Percentiles rank a stretch among this genome's conserved stretches.
phyloP scores from a whole-genome alignment of 2,329 filamentous ascomycete species.

The Claviceps sp. region DNA sequence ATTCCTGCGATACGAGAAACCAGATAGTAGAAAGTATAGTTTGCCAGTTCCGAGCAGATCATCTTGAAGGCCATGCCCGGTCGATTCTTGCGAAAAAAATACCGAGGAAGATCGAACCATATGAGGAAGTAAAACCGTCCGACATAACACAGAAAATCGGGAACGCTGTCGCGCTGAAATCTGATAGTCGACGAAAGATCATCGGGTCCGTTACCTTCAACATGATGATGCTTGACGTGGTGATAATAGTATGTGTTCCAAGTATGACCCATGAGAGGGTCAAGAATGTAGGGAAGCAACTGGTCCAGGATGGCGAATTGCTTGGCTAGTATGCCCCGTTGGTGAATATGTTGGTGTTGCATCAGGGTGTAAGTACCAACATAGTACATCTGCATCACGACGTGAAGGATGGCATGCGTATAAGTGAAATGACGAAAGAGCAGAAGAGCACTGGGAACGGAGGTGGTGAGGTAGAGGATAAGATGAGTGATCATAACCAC shows the following conservation, averaged over 20 bases:
- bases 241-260: conserved; percentile 82
- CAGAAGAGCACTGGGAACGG: conserved; percentile 52
- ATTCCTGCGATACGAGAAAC: conserved; percentile 36
- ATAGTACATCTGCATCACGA: conserved; percentile 52
- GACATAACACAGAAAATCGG: conserved; percentile 58
- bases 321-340: conserved; percentile 51
- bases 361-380: conserved; percentile 65
- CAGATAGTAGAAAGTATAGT: conserved; percentile 36
- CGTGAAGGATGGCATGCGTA: conserved; percentile 53
- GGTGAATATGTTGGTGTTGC: conserved; percentile 78
- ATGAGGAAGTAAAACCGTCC: conserved; percentile 60
- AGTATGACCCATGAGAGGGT: conserved; percentile 69
- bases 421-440: conserved; percentile 56
- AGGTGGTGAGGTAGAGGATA: conserved; percentile 55
- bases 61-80: conserved; percentile 38
- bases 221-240: conserved; percentile 76
- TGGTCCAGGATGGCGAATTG: conserved; percentile 43
- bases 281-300: conserved; percentile 58
- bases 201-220: conserved; percentile 66
- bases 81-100: conserved; percentile 56
- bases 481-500: conserved; percentile 70
- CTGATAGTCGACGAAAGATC: conserved; percentile 65
- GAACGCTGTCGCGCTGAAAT: conserved; percentile 57
- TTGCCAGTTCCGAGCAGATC: conserved; percentile 46
- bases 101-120: conserved; percentile 62